Percentiles rank a stretch among this genome's conserved stretches.
Conservation (phyloP, 1,139 yeast genomes). For the Suhomyces terraborum region DNA sequence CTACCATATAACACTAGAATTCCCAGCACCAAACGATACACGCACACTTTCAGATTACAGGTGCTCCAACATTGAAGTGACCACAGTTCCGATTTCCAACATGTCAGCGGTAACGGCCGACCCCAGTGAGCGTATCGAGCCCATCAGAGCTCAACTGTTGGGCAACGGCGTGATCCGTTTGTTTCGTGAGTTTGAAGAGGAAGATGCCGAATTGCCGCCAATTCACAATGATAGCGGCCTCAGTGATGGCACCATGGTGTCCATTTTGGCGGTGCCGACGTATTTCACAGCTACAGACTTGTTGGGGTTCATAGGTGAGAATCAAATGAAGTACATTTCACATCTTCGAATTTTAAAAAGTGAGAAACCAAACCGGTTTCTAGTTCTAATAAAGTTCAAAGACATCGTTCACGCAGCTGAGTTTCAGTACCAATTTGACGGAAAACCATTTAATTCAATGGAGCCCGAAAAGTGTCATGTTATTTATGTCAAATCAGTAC, state of each 20-base stretch:
- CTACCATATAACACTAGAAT: constrained; percentile 42
- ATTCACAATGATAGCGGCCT: constrained; percentile 9
- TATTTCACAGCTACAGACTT: constrained; percentile 86
- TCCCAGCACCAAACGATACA: constrained; percentile 14
- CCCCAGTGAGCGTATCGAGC: constrained; percentile 56
- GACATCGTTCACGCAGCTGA: constrained; percentile 54
- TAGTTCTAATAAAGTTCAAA: constrained; percentile 77
- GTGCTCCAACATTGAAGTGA: constrained; percentile 33
- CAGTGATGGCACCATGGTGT: constrained; percentile 62
- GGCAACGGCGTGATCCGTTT: constrained; percentile 76
- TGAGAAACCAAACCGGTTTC: constrained; percentile 66
- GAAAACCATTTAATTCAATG: constrained; percentile 78
- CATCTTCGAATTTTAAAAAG: constrained; percentile 75
- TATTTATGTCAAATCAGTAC: constrained; percentile 64
- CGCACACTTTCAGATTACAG: constrained; percentile 33
- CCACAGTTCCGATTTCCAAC: constrained; percentile 27
- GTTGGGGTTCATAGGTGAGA: constrained; percentile 74
- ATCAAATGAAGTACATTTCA: constrained; percentile 56
- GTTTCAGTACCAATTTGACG: constrained; percentile 70
- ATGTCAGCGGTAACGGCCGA: constrained; percentile 11
- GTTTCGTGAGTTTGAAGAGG: constrained; percentile 52
- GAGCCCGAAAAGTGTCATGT: constrained; percentile 88
- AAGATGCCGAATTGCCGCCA: constrained; percentile 9
- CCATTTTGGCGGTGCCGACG: constrained; percentile 83
- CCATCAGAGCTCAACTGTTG: constrained; percentile 57